phyloP scores from a whole-genome alignment of 2,329 filamentous ascomycete genomes.

The Phialophora chinensis region DNA sequence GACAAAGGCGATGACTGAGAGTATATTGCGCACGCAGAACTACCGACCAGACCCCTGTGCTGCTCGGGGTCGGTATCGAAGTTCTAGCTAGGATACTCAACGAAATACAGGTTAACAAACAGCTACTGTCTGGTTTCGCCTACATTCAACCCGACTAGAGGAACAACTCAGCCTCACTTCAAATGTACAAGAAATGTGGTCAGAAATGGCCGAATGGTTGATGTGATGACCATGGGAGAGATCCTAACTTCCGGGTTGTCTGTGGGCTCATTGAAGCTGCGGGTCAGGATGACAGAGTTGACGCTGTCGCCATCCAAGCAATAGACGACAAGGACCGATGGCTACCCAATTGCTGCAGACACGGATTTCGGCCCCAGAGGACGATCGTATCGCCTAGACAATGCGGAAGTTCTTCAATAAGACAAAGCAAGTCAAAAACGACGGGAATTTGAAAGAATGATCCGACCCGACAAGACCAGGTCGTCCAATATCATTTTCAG shows the following conservation, averaged over 20 bases:
- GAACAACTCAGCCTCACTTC: slow-evolving; percentile 58
- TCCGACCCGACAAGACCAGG: background rate
- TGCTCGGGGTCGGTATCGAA: slow-evolving; percentile 54
- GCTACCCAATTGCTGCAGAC: slow-evolving; percentile 48
- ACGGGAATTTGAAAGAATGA: background rate
- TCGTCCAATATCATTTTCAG: background rate
- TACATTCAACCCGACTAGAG: slow-evolving; percentile 62
- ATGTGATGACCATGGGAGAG: slow-evolving; percentile 35
- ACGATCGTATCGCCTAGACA: background rate
- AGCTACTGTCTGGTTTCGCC: slow-evolving; percentile 55
- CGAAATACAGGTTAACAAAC: slow-evolving; percentile 49
- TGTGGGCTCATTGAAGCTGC: slow-evolving; percentile 51
- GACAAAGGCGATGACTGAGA: slow-evolving; percentile 55
- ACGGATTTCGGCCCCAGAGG: background rate
- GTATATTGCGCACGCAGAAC: slow-evolving; percentile 51
- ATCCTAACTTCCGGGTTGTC: slow-evolving; percentile 39
- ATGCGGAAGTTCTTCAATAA: background rate
- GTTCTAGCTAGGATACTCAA: slow-evolving; percentile 49
- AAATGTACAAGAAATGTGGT: slow-evolving; percentile 60
- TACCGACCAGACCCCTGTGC: slow-evolving; percentile 53
- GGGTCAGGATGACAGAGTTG: slow-evolving; percentile 51
- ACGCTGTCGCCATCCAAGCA: slow-evolving; percentile 53
- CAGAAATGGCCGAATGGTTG: slow-evolving; percentile 45
- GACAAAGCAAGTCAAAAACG: background rate
- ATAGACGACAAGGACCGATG: slow-evolving; percentile 56